These are phyloP conservation scores for Puccinia brachypodii DNA, from an alignment of 1,284 basidiomycete species.

Conservation along the genomic window DNA sequence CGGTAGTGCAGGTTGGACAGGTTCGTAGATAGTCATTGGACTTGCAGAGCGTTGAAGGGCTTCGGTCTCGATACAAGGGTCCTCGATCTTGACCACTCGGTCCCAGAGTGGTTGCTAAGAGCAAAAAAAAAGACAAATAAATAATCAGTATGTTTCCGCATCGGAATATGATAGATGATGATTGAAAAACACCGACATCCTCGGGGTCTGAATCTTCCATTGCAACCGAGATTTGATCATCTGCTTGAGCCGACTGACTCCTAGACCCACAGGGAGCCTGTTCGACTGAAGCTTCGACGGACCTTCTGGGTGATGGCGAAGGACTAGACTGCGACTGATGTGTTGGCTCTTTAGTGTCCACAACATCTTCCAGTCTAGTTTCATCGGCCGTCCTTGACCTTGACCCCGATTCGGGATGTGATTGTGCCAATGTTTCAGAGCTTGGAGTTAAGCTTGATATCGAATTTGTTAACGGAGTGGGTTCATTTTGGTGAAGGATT, in stretches of 20 bases:
- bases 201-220: neutral
- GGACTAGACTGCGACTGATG: slow-evolving; percentile 3
- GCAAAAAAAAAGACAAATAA: neutral
- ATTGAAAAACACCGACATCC: neutral
- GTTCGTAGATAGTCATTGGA: neutral
- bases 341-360: neutral
- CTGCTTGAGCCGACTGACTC: neutral
- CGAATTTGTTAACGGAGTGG: neutral
- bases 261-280: neutral
- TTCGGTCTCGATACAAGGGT: too few relatives aligned
- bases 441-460: neutral
- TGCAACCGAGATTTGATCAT: neutral
- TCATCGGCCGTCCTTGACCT: neutral
- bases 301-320: neutral
- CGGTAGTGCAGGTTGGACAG: neutral
- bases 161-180: neutral
- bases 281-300: neutral
- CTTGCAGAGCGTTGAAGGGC: neutral
- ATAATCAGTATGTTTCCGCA: neutral
- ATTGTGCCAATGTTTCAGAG: too few relatives aligned
- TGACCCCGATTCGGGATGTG: too few relatives aligned
- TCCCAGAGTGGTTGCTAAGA: slow-evolving; percentile 12
- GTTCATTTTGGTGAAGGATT: neutral
- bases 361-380: neutral
- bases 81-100: neutral